Evolutionary conservation across 2,329 filamentous ascomycete species (phyloP), one percentile per base, ranked within the genome.

Genomic region (Talaromyces sp.): DNA sequence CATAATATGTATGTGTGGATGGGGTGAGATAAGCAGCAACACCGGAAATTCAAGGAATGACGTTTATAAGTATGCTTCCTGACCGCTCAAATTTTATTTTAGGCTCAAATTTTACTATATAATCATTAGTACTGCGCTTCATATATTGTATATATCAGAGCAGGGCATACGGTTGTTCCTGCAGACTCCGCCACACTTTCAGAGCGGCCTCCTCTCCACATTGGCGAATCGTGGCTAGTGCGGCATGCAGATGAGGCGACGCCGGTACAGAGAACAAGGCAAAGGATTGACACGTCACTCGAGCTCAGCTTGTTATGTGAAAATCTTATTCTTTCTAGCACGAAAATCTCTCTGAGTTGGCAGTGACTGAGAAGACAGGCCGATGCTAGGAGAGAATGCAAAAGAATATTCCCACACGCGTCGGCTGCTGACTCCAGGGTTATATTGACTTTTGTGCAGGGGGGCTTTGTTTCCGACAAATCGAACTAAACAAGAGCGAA

Each of bases 131-230:
- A 45, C 38, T 40, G 38, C 36, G 15, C 25, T 59, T 45, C 38
- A 45, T 45, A 22, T 58, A 27, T 45, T 45, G 56, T 45, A 59
- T 45, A 59, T 59, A 58, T 40, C 22, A 43, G 56, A 63, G 36
- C 29, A 43, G 22, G 49, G 61, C 61, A 58, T 63, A 63, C 61
- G 58, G 40, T 63, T 63, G 61, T 63, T 58, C 49, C 49, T 63
- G 61, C 61, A 67, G 69, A 70, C 76, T 78, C 73, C 76, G 76
- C 76, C 76, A 78, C 76, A 77, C 70, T 66, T 56, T 56, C 58
- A 62, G 58, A 56, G 70, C 72, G 71, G 72, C 71, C 71, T 69
- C 70, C 49, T 51, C 64, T 67, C 54, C 65, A 63, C 64, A 66
- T 61, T 25, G 53, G 53, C 31, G 49, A 62, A 63, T 66, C 59